Evolutionary conservation across 2,329 filamentous ascomycete genomes (phyloP).

Genomic region (Emergomyces orientalis): DNA sequence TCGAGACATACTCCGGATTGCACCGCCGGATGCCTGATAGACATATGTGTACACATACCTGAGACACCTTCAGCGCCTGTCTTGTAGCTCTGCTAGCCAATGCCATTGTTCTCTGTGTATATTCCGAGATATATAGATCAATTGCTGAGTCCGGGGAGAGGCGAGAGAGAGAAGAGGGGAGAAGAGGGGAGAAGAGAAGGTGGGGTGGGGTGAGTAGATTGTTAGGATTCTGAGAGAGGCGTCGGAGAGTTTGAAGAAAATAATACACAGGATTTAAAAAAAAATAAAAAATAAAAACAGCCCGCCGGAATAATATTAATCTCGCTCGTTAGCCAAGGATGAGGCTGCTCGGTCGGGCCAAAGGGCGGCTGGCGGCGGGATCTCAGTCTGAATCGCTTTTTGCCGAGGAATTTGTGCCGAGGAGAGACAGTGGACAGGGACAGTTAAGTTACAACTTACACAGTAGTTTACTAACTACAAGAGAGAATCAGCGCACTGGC

Average conservation of each 20-base stretch:
- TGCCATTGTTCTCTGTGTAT: slow-evolving; percentile 20
- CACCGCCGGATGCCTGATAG: not conserved
- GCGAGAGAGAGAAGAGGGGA: not conserved
- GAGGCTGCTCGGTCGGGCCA: slow-evolving; percentile 3
- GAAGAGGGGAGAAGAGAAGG: not conserved
- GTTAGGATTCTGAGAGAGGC: not conserved
- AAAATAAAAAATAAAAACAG: not conserved
- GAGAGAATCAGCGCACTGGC: not conserved
- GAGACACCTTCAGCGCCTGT: slow-evolving; percentile 30
- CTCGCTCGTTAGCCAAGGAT: not conserved
- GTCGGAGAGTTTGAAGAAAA: not conserved
- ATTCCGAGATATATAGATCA: not conserved
- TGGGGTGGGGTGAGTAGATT: not conserved
- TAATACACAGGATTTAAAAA: too few relatives aligned
- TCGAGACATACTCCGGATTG: not conserved
- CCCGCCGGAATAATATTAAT: not conserved
- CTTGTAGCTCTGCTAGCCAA: slow-evolving; percentile 30
- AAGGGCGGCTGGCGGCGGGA: slow-evolving; percentile 4
- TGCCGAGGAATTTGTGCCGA: slow-evolving; percentile 4
- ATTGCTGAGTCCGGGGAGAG: not conserved
- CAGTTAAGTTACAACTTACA: too few relatives aligned
- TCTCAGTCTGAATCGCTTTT: not conserved
- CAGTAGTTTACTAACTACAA: too few relatives aligned
- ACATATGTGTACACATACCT: slow-evolving; percentile 28
- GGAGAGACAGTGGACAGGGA: too few relatives aligned